Percentiles rank a stretch among this genome's conserved stretches.
Evolutionary conservation across 2,329 filamentous ascomycete species (phyloP).

Genomic region (Colletotrichum incanum): DNA sequence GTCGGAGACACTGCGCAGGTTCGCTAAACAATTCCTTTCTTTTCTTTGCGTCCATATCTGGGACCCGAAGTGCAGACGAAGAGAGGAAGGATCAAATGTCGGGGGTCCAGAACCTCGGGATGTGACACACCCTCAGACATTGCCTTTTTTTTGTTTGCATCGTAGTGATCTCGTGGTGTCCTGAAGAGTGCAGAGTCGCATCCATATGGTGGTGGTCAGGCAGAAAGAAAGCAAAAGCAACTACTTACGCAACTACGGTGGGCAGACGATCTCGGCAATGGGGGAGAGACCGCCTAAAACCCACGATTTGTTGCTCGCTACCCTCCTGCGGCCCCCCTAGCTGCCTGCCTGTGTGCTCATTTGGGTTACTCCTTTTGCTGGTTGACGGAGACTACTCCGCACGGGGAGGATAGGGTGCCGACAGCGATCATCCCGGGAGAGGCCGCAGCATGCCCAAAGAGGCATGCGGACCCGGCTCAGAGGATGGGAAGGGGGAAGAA

Average conservation of each 20-base stretch:
- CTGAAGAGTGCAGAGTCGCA: conserved; percentile 2
- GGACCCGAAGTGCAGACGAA: conserved; percentile 17
- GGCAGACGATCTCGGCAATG: conserved; percentile 21
- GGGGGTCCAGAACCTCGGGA: conserved; percentile 28
- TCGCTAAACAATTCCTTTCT: neutral
- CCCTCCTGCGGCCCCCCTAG: no score
- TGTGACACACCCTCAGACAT: conserved; percentile 17
- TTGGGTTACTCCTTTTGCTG: neutral
- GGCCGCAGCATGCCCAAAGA: conserved; percentile 24
- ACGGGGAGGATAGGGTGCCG: conserved; percentile 35
- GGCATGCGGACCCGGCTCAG: conserved; percentile 38
- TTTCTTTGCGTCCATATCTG: conserved; percentile 3
- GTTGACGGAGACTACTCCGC: conserved; percentile 18
- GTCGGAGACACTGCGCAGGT: conserved; percentile 15
- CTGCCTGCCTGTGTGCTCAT: no score
- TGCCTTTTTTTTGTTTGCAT: no score
- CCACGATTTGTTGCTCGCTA: conserved; percentile 21
- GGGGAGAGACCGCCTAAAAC: conserved; percentile 9
- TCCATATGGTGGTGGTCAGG: neutral
- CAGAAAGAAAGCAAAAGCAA: neutral
- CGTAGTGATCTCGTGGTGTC: conserved; percentile 20
- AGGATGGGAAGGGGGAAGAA: conserved; percentile 10
- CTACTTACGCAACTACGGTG: neutral
- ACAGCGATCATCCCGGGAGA: conserved; percentile 39
- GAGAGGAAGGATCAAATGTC: conserved; percentile 10